Conservation (phyloP, 257 asterid genomes). For the Primulina eburnea region DNA sequence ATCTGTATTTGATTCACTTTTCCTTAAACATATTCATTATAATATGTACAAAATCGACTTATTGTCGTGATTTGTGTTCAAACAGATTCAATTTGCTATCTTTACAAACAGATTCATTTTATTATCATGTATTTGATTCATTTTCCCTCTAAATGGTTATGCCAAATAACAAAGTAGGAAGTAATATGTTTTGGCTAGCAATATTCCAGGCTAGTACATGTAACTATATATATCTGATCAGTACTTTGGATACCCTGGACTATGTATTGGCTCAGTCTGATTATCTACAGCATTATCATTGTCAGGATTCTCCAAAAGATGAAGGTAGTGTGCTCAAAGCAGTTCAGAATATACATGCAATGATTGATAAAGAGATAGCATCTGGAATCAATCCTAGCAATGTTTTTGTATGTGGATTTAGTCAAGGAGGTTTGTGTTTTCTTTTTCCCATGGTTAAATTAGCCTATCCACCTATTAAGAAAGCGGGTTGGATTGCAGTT, state of each 20-base stretch:
- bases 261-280: conserved; percentile 1
- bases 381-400: conserved; percentile 71
- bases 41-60: no score
- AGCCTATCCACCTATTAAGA: neutral
- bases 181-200: conserved; percentile 7
- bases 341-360: conserved; percentile 72
- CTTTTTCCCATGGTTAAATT: conserved; percentile 1
- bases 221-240: conserved; percentile 15
- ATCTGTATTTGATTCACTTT: neutral
- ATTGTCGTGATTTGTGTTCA: no score
- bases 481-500: conserved; percentile 3
- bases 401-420: conserved; percentile 84
- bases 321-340: conserved; percentile 69
- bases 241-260: conserved; percentile 4
- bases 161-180: conserved; percentile 2
- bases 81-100: no score
- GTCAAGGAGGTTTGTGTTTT: conserved; percentile 79
- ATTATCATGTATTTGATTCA: conserved; percentile 9
- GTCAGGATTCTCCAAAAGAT: conserved; percentile 80
- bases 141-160: neutral
- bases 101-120: neutral
- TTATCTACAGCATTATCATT: conserved; percentile 5
- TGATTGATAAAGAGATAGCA: conserved; percentile 80
- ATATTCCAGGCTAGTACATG: neutral
- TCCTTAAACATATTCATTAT: neutral